Evolutionary conservation across 2,329 filamentous ascomycete species (phyloP).

Genomic region (Trichoderma harzianum): DNA sequence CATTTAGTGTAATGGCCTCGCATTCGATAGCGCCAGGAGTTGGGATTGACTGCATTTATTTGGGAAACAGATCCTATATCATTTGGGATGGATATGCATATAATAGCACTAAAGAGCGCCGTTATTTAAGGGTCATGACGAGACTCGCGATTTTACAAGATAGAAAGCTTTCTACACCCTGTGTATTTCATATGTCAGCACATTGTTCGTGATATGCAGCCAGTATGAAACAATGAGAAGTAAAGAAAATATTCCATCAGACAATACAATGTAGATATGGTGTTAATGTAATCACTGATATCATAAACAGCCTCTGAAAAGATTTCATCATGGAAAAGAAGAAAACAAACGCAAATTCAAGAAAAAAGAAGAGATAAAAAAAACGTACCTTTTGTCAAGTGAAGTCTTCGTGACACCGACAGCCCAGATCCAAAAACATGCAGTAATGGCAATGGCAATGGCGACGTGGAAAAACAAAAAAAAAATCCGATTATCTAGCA

Average conservation of each 20-base stretch:
- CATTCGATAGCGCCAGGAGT: slow-evolving; percentile 10
- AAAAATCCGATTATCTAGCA: slow-evolving; percentile 42
- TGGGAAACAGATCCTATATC: background rate
- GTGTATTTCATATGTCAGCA: background rate
- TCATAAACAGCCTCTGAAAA: slow-evolving; percentile 50
- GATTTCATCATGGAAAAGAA: slow-evolving; percentile 38
- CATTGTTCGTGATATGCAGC: background rate
- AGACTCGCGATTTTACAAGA: background rate
- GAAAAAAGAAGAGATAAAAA: background rate
- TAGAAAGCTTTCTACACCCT: background rate
- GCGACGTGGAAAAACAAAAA: slow-evolving; percentile 24
- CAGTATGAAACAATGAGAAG: background rate
- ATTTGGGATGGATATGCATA: background rate
- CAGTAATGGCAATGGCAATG: background rate
- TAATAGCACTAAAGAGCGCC: background rate
- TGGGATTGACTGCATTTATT: slow-evolving; percentile 3
- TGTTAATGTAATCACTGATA: slow-evolving; percentile 34
- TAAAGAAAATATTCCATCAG: background rate
- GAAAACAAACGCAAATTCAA: background rate
- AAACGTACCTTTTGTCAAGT: slow-evolving; percentile 26
- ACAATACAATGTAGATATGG: slow-evolving; percentile 20
- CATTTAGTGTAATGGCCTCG: background rate
- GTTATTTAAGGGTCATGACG: background rate
- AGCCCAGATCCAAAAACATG: background rate
- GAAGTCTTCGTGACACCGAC: background rate